Conservation (phyloP, 2,329 filamentous ascomycete genomes). For the Epichloe gansuensis region DNA sequence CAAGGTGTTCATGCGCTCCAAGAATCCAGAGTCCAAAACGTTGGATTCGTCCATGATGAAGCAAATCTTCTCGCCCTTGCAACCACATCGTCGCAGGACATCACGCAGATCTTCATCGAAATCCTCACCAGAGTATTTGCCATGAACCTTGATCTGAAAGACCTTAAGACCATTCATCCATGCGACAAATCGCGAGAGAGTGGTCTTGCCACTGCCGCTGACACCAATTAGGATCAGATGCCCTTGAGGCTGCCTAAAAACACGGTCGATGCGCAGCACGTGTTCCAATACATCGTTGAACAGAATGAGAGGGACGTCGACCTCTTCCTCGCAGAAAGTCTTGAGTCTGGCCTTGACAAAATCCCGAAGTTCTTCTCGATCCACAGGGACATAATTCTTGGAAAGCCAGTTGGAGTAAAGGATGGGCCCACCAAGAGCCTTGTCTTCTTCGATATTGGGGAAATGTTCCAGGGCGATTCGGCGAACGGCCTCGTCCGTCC, state of each 20-base stretch:
- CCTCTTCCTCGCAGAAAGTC: constrained; percentile 98
- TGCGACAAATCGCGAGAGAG: constrained; percentile 90
- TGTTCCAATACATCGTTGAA: constrained; percentile 99
- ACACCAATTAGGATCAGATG: constrained; percentile 98
- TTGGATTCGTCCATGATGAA: constrained; percentile 99
- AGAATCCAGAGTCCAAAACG: constrained; percentile 93
- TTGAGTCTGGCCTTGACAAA: constrained; percentile 95
- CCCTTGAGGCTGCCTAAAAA: constrained; percentile 95
- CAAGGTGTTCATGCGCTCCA: constrained; percentile 98
- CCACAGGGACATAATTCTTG: constrained; percentile 95
- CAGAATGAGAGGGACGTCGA: constrained; percentile 95
- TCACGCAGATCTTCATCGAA: constrained; percentile 96
- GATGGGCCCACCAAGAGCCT: constrained; percentile 84
- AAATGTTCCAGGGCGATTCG: constrained; percentile 85
- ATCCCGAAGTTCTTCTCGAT: constrained; percentile 86
- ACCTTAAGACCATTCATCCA: constrained; percentile 99
- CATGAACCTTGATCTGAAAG: constrained; percentile 99
- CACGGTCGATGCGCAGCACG: constrained; percentile 92
- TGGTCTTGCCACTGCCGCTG: constrained; percentile 97
- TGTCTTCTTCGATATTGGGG: constrained; percentile 84
- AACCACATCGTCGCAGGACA: constrained; percentile 84
- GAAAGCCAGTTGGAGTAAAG: constrained; percentile 99
- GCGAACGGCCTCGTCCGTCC: constrained; percentile 82
- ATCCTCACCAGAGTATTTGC: constrained; percentile 94
- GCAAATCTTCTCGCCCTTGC: constrained; percentile 98